These are phyloP conservation scores for Neurospora sp. DNA, from an alignment of 495 filamentous ascomycete species.

Conservation along the genomic window DNA sequence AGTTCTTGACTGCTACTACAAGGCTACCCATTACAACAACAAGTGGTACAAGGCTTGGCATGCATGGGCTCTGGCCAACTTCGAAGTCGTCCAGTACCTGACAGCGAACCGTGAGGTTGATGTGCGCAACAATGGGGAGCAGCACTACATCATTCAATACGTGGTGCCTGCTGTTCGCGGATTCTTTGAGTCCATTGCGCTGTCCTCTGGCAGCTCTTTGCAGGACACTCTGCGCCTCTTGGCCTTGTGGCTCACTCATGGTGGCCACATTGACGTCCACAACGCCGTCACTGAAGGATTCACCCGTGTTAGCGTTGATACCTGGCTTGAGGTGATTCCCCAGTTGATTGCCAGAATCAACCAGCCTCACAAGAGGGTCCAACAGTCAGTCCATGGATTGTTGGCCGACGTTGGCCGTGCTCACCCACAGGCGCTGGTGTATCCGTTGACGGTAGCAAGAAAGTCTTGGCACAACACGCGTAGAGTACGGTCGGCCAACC, in stretches of 20 bases:
- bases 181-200: conserved; percentile 89
- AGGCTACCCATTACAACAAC: conserved; percentile 82
- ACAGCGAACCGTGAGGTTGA: conserved; percentile 52
- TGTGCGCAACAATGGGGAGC: conserved; percentile 43
- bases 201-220: conserved; percentile 83
- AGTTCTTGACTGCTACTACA: conserved; percentile 75
- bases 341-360: conserved; percentile 97
- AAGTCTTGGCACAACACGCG: conserved; percentile 71
- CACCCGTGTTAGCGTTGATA: conserved; percentile 83
- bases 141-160: conserved; percentile 57
- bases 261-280: conserved; percentile 80
- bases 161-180: conserved; percentile 90
- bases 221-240: conserved; percentile 91
- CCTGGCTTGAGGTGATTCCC: conserved; percentile 95
- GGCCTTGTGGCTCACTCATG: conserved; percentile 93
- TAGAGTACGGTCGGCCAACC: conserved; percentile 70
- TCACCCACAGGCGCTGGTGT: conserved; percentile 97
- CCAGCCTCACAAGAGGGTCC: conserved; percentile 76
- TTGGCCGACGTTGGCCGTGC: conserved; percentile 84
- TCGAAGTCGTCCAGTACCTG: conserved; percentile 85
- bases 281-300: conserved; percentile 80
- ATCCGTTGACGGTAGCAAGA: conserved; percentile 96
- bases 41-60: conserved; percentile 99
- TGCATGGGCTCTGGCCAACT: conserved; percentile 97
- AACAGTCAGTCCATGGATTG: conserved; percentile 81